Base-by-base conservation (phyloP, 2,329 filamentous ascomycete species). In the Cordyceps pruinosa region DNA sequence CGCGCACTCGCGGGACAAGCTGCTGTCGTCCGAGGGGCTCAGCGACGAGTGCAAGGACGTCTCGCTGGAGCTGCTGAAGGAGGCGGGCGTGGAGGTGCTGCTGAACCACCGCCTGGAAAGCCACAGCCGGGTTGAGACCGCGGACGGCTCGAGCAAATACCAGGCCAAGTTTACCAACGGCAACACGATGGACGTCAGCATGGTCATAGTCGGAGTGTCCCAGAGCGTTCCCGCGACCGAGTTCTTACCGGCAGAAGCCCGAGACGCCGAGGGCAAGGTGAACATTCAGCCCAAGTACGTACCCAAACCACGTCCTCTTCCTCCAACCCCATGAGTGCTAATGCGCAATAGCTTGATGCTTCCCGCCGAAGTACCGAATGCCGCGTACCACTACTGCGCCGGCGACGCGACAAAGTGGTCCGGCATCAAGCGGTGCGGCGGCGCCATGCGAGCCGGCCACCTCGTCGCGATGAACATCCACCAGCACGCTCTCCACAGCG, bases 371-470 rank as follows among this genome's bases (percentile, higher is more conserved):
- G 73, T 82, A 0, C 76, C 84, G 4, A 86, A 89, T 61, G 70
- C 80, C 17, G 72, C 74, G 0, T 70, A 71, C 30, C 88, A 92
- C 68, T 88, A 86, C 64, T 87, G 84, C 13, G 76, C 83, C 23
- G 89, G 89, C n/a, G 89, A 93, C 66, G 74, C 88, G 17, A 81
- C 80, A 34, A 73, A 76, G 49, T 92, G 89, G 88, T 81, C 85
- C 0, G 88, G 88, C 45, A 90, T 93, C 73, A 91, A 90, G 75
- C 85, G 89, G 37, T 89, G 86, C 64, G 88, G 89, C 26, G 82
- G 77, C n/a, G 88, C 89, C 32, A 89, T 91, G 80, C 82, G 88
- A 65, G 84, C 85, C 76, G 89, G 88, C 34, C 81, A 85, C 64
- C 76, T 79, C 59, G 81, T 81, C 4, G 87, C 83, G 5, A 71